These are phyloP conservation scores for Phytophthora fragariaefolia DNA, from an alignment of 352 stramenopile genomes.

Conservation along the genomic window DNA sequence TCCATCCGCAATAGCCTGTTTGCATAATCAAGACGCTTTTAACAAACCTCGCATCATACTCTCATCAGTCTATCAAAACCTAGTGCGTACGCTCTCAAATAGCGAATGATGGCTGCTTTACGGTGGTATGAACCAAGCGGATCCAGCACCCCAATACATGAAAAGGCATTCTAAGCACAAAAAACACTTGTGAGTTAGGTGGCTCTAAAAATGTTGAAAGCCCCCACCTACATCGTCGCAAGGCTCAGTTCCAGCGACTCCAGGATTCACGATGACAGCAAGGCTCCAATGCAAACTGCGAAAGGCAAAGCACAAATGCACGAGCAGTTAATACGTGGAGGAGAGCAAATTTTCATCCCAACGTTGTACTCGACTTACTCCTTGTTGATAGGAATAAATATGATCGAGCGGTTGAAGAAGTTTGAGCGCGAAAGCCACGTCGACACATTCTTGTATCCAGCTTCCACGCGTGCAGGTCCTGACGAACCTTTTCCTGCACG, in stretches of 20 bases:
- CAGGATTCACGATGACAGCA: conserved; percentile 78
- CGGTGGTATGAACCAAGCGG: conserved; percentile 77
- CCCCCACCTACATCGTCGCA: conserved; percentile 37
- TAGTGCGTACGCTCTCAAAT: conserved; percentile 59
- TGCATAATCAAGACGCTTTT: conserved; percentile 11
- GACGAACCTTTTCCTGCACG: conserved; percentile 50
- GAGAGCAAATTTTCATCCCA: background rate
- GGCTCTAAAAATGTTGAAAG: background rate
- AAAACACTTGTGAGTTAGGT: background rate
- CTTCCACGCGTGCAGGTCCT: conserved; percentile 44
- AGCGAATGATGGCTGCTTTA: conserved; percentile 57
- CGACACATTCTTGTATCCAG: conserved; percentile 79
- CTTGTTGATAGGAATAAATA: conserved; percentile 91
- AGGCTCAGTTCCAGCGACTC: conserved; percentile 41
- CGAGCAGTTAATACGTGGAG: conserved; percentile 13
- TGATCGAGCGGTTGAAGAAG: conserved; percentile 74
- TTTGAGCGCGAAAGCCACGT: conserved; percentile 73
- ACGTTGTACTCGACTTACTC: conserved; percentile 51
- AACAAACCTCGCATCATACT: no score
- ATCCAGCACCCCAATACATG: conserved; percentile 74
- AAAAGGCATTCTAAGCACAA: conserved; percentile 39
- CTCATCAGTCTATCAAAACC: background rate
- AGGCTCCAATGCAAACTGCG: conserved; percentile 85
- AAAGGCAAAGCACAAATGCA: background rate
- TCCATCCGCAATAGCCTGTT: conserved; percentile 58